Base-by-base conservation (phyloP, 192 early-diverging fungal genomes). In the Podila horticola region DNA sequence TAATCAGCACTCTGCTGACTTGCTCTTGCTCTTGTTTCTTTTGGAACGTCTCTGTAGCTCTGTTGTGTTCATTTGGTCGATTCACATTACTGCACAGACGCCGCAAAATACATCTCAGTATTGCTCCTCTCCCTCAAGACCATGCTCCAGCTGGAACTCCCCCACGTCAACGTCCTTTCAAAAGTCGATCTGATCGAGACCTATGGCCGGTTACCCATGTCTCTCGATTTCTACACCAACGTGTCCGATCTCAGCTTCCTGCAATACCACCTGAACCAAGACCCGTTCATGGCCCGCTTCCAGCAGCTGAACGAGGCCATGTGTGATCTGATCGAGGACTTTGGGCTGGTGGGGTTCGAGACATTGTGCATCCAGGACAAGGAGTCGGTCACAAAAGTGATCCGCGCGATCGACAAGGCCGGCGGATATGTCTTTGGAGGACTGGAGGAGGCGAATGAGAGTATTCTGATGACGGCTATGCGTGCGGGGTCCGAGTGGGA, bases 91-190 rank as follows among this genome's bases (percentile, higher is more conserved):
- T 95, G 95, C 83, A 93, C 93, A 4, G 97, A 99, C 73, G 91
- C 98, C 1, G 88, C 93, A 15, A 95, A 95, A 73, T 99, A 94
- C 82, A 94, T 99, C n/a, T 97, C 98, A 0, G 90, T 94, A 20
- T 83, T 99, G 8, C 69, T 99, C 1, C 83, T 98, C 24, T 94
- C 94, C 0, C 88, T 99, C 33, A 95, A 96, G 62, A 94, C 95
- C 7, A 98, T 98, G 97, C 83, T 96, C 13, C 93, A 96, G 83
- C 86, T 98, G 15, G 98, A 98, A 65, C 85, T 98, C 34, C 98
- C 98, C 17, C 97, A 98, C 75, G 86, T 99, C 62, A 99, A 99
- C 76, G 95, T 98, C n/a, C 83, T 99, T 55, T 95, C 94, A 51
- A 99, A 99, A 75, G 90, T 97, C 57, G 98, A 99, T 76, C 82